A percentile compares a stretch with the other conserved stretches of the same genome.
phyloP scores from a whole-genome alignment of 73 alveolate genomes.

The Paramecium pentaurelia region DNA sequence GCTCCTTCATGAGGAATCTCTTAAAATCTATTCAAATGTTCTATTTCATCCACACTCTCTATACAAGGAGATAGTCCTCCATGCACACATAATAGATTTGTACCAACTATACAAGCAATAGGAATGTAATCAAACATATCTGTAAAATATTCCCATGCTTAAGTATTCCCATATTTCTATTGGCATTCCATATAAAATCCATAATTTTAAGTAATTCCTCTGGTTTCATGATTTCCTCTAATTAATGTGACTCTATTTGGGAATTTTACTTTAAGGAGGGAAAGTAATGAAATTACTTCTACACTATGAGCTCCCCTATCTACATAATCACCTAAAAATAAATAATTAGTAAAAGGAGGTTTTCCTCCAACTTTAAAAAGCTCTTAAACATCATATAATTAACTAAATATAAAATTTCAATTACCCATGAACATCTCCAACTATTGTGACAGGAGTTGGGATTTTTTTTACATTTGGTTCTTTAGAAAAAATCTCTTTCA shows the following conservation, averaged over 20 bases:
- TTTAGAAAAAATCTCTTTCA: conserved; percentile 68
- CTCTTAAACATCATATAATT: conserved; percentile 88
- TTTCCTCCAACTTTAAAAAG: conserved; percentile 93
- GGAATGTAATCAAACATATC: conserved; percentile 98
- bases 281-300: conserved; percentile 76
- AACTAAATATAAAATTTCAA: background rate
- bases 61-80: conserved; percentile 98
- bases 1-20: conserved; percentile 99
- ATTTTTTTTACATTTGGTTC: conserved; percentile 80
- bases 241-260: conserved; percentile 85
- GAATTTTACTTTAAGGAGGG: conserved; percentile 85
- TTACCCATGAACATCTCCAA: conserved; percentile 94
- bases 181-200: conserved; percentile 99
- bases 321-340: conserved; percentile 91
- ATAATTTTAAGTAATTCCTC: conserved; percentile 91
- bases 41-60: conserved; percentile 91
- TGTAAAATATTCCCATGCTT: conserved; percentile 93
- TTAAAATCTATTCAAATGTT: conserved; percentile 85
- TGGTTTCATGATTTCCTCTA: conserved; percentile 92
- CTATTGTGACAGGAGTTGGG: conserved; percentile 85
- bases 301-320: conserved; percentile 86
- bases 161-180: conserved; percentile 92
- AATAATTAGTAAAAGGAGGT: conserved; percentile 82
- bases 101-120: conserved; percentile 93
- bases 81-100: conserved; percentile 95